These are phyloP conservation scores for Colletotrichum limetticola DNA, from an alignment of 2,329 filamentous ascomycete genomes.

Conservation along the genomic window DNA sequence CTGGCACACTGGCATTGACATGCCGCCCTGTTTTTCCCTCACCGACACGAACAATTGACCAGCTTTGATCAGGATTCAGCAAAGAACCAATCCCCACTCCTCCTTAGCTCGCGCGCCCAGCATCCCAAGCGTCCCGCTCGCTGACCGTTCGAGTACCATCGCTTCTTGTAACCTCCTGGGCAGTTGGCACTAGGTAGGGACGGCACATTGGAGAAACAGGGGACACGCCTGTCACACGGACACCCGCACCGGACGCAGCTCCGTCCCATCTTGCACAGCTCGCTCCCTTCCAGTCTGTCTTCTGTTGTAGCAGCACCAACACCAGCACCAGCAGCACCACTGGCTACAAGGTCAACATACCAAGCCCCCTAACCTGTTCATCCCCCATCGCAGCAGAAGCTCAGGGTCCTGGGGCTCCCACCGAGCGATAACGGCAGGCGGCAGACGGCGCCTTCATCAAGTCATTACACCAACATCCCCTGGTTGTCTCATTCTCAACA, in stretches of 20 bases:
- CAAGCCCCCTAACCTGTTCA: background rate
- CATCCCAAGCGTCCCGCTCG: background rate
- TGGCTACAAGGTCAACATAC: background rate
- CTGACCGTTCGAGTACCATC: conserved; percentile 16
- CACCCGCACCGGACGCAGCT: background rate
- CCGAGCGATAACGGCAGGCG: background rate
- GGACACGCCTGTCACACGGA: background rate
- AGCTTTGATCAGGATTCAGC: background rate
- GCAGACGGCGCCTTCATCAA: background rate
- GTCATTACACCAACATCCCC: background rate
- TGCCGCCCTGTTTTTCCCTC: conserved; percentile 3
- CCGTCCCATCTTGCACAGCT: background rate
- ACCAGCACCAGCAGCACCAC: background rate
- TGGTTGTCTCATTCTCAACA: background rate
- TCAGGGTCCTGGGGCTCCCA: background rate
- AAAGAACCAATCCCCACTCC: background rate
- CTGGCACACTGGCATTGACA: background rate
- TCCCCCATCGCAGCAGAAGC: background rate
- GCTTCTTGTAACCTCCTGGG: background rate
- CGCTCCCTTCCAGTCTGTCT: background rate
- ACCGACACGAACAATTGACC: background rate
- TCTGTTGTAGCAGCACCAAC: background rate
- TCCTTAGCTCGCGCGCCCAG: background rate
- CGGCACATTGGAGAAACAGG: background rate
- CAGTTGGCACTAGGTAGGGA: background rate